Conservation (phyloP, 495 filamentous ascomycete species). For the Penicillium argentinense region DNA sequence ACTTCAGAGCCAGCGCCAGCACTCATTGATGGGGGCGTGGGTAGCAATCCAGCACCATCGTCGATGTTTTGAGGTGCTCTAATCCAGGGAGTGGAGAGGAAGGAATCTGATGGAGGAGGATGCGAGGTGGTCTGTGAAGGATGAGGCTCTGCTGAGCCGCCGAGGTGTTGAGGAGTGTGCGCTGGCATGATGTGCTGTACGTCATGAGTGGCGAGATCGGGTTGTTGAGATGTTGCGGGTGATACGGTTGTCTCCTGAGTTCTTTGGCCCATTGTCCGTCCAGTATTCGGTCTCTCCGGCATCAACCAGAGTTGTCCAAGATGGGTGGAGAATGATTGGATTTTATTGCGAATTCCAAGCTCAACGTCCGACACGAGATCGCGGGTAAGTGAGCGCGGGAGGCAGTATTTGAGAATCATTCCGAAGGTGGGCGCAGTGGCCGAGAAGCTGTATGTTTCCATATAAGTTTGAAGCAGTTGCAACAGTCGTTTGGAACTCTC, state of each 20-base stretch:
- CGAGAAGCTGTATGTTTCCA: conserved; percentile 40
- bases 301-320: conserved; percentile 34
- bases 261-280: conserved; percentile 1
- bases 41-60: conserved; percentile 27
- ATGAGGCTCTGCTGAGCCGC: conserved; percentile 4
- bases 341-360: conserved; percentile 27
- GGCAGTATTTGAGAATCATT: conserved; percentile 30
- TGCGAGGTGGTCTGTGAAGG: conserved; percentile 4
- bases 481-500: conserved; percentile 37
- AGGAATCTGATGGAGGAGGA: conserved; percentile 21
- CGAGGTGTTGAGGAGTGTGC: conserved; percentile 13
- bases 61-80: conserved; percentile 30
- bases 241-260: conserved; percentile 6
- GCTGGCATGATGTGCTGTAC: conserved; percentile 3
- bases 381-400: conserved; percentile 11
- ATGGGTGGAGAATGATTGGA: conserved; percentile 33
- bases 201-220: conserved; percentile 5
- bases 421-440: conserved; percentile 40
- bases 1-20: conserved; percentile 24
- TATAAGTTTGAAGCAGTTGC: conserved; percentile 33
- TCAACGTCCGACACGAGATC: conserved; percentile 27
- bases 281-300: conserved; percentile 8
- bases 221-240: conserved; percentile 12
- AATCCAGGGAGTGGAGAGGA: conserved; percentile 34
- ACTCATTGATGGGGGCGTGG: conserved; percentile 37